Base-by-base conservation (phyloP, 169 alveolate genomes). In the Cryptosporidium meleagridis region DNA sequence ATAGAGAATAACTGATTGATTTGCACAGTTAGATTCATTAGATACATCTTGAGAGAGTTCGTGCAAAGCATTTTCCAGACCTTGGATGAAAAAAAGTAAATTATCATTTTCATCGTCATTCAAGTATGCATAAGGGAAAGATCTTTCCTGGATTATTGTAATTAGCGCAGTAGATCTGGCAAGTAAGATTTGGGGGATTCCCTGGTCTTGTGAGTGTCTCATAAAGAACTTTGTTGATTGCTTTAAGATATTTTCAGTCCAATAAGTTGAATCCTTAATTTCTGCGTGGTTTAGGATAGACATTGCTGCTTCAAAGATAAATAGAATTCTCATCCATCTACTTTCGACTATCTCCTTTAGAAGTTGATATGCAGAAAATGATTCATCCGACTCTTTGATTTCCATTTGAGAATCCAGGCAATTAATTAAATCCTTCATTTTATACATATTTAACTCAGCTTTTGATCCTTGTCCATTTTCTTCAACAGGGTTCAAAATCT, bases 151-250 rank as follows among this genome's bases (percentile, higher is more conserved):
- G 16, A 65, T 7, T 0, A 80, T 62, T 5, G 89, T 62, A 18
- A 59, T 67, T 18, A 80, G 52, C 26, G 89, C 75, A 61, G 75
- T 80, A 35, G 75, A 80, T 21, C 89, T 59, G 23, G 68, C 89
- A 16, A 80, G 59, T 68, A 80, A 45, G 12, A 80, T 80, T 35
- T 80, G 89, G 3, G 89, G 89, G 23, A 80, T 59, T 23, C 67
- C 68, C 2, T 59, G 68, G 23, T 80, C 68, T 33, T 62, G 65
- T 0, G 73, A 62, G 37, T 62, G 62, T 26, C 53, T 21, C 18
- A 80, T 39, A 44, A 80, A 80, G 44, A 80, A 80, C 18, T 10
- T 18, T 1, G 62, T 80, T 26, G 75, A 80, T 21, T 52, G 69
- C 52, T 59, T 80, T 80, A 80, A 48, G 45, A 80, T 61, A 0